Evolutionary conservation across 2,329 filamentous ascomycete genomes (phyloP).

Genomic region (Colletotrichum cordylinicola): DNA sequence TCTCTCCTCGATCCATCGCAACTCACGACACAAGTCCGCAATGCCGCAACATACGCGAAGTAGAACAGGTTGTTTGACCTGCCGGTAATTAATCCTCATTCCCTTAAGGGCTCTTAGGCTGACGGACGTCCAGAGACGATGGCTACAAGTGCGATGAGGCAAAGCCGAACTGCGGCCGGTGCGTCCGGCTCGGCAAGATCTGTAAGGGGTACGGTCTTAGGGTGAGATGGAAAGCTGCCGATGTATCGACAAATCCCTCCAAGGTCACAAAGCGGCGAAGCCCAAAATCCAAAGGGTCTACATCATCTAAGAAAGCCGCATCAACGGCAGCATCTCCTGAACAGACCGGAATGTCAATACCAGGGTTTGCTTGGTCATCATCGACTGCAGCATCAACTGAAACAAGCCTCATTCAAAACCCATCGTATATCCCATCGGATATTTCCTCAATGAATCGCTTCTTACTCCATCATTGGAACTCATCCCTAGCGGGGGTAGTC

Average conservation of each 20-base stretch:
- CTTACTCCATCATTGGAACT: slow-evolving; percentile 35
- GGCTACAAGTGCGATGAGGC: slow-evolving; percentile 39
- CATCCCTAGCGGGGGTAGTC: slow-evolving; percentile 29
- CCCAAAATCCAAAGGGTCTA: neutral
- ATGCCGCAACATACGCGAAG: slow-evolving; percentile 14
- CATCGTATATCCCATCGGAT: neutral
- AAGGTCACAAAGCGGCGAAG: neutral
- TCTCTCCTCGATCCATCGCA: neutral
- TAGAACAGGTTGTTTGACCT: slow-evolving; percentile 16
- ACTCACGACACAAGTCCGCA: neutral
- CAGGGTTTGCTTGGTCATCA: neutral
- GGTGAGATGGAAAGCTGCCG: slow-evolving; percentile 31
- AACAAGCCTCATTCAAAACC: neutral
- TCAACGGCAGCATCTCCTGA: accelerated
- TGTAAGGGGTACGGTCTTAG: slow-evolving; percentile 36
- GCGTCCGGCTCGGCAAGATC: slow-evolving; percentile 31
- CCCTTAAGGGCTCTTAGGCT: accelerated
- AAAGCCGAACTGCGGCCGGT: slow-evolving; percentile 34
- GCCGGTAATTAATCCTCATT: neutral
- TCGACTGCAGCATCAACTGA: neutral
- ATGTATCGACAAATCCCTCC: neutral
- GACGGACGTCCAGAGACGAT: slow-evolving; percentile 27
- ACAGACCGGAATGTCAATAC: accelerated
- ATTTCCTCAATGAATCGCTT: slow-evolving; percentile 6
- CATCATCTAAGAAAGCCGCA: accelerated